Evolutionary conservation across 2,329 filamentous ascomycete species (phyloP), one percentile per base, ranked within the genome.

Genomic region (Albifimbria verrucaria): DNA sequence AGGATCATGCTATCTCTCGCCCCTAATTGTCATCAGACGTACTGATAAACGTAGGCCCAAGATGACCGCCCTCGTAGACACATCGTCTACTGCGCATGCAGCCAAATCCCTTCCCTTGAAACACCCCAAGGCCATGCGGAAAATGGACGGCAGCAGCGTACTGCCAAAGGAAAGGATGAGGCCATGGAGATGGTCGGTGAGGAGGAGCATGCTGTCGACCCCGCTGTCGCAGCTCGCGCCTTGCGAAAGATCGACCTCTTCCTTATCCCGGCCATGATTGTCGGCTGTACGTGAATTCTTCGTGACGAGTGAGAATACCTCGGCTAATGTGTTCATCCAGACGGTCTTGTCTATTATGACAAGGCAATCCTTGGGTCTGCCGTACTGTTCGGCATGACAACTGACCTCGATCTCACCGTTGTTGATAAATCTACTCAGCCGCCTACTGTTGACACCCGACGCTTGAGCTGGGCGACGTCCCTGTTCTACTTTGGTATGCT

Each of bases 401-500:
- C 73, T 3, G 87, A 91, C 63, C 77, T 92, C 3, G 57, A 73
- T 2, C 79, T 92, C 42, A 77, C 77, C 25, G 70, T 88, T 4
- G 70, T 80, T 12, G 68, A 76, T 59, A 41, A 57, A 2, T 61
- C 65, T 2, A 72, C 70, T 1, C 65, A 59, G 1, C 85, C 86
- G 0, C 77, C 80, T 1, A 80, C 79, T 0, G 80, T 79, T 17
- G 81, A 88, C 63, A 91, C 89, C 0, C 78, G 80, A 0, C 80
- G 88, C 11, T 78, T 92, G 24, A 86, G 81, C 59, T 92, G 88
- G 88, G 88, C 88, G 2, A 91, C 87, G 0, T 90, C 86, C 0
- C 76, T 90, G 62, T 91, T 92, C 73, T 92, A 91, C 72, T 90
- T 92, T 59, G 88, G 88, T 36, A 89, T 89, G 86, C 77, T 92